Base-by-base conservation (phyloP, 257 asterid species). In the Plantago ovata region DNA sequence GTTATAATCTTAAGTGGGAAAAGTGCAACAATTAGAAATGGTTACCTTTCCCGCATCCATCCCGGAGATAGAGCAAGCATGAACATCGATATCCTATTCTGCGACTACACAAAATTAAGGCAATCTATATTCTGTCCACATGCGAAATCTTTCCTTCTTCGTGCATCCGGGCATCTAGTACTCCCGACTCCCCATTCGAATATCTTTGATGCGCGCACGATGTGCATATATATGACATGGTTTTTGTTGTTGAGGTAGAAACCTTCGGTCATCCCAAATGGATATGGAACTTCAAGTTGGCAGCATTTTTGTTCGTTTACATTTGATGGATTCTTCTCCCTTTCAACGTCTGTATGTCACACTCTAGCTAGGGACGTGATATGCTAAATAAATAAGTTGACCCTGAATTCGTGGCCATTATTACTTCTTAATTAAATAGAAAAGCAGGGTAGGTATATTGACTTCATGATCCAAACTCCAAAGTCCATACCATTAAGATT, bases 1-100 rank as follows among this genome's bases (percentile, higher is more conserved):
- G n/a, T n/a, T n/a, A n/a, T n/a, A n/a, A n/a, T n/a, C n/a, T n/a
- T n/a, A n/a, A n/a, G n/a, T n/a, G n/a, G n/a, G n/a, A n/a, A n/a
- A n/a, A n/a, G n/a, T n/a, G n/a, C n/a, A n/a, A n/a, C n/a, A n/a
- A n/a, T n/a, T n/a, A n/a, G n/a, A n/a, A n/a, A n/a, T n/a, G n/a
- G 6, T 38, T 66, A 77, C 80, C 75, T 64, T 64, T 56, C n/a
- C n/a, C n/a, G 64, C 80, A 74, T 45, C 80, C 83, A 5, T 61
- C n/a, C n/a, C n/a, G n/a, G 15, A 18, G 21, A 52, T 6, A 69
- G 53, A 52, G 11, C 13, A 22, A 53, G 51, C 80, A 77, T 13
- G 13, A 2, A 39, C 77, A 75, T 13, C 38, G 16, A 19, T 75
- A 75, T 38, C 69, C 70, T n/a, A 5, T 3, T 2, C 62, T 60